A percentile compares a stretch with the other conserved stretches of the same genome.
phyloP scores from a whole-genome alignment of 192 early-diverging fungal species.

The Geosiphon pyriformis region DNA sequence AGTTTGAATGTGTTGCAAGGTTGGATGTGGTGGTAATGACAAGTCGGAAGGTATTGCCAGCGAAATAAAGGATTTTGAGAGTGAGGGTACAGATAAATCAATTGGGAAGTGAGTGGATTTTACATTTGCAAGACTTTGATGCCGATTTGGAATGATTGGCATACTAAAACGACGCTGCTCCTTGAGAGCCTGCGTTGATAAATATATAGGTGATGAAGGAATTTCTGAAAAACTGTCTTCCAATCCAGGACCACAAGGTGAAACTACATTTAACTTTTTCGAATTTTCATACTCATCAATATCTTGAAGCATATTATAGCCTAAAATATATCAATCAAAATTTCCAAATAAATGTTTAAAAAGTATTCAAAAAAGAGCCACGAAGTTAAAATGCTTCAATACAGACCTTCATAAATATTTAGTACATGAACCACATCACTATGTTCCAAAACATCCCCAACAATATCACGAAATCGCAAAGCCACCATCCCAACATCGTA shows the following conservation, averaged over 20 bases:
- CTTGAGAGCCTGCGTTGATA: neutral
- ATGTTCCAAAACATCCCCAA: conserved; percentile 47
- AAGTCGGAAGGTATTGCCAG: neutral
- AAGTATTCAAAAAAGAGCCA: neutral
- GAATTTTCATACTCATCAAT: neutral
- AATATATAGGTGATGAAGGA: neutral
- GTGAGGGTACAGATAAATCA: neutral
- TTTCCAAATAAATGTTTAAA: neutral
- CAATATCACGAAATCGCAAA: conserved; percentile 45
- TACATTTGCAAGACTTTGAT: too few relatives aligned
- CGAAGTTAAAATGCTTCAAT: neutral
- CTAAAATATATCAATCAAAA: conserved; percentile 6
- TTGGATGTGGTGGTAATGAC: neutral
- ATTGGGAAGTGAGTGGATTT: neutral
- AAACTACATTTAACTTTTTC: neutral
- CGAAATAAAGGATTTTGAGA: neutral
- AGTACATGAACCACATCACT: conserved; percentile 49
- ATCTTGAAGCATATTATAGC: neutral
- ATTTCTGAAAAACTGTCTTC: too few relatives aligned
- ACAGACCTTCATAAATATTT: conserved; percentile 41
- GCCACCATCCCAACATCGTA: conserved; percentile 23
- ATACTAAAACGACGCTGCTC: neutral
- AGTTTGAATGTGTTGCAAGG: neutral
- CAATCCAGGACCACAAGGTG: neutral
- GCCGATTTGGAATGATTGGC: neutral